A percentile compares a stretch with the other conserved stretches of the same genome.
These are phyloP conservation scores for Cytospora schulzeri DNA, from an alignment of 2,329 filamentous ascomycete genomes.

Conservation along the genomic window DNA sequence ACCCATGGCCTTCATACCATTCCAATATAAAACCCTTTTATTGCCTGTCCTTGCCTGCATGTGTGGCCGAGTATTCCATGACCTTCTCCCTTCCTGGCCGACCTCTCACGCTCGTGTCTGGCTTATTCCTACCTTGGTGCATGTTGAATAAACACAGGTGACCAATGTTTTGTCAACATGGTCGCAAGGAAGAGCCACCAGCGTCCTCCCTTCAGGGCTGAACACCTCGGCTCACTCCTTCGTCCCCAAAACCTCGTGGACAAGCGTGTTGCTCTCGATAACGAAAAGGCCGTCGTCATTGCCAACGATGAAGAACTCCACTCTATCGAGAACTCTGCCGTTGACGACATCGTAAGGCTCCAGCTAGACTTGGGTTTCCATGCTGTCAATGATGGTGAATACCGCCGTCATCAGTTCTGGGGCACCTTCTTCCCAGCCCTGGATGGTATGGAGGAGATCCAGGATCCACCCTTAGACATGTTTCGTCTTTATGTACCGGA, in stretches of 20 bases:
- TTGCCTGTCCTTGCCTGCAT: too few species aligned
- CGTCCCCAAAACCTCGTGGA: slow-evolving; percentile 67
- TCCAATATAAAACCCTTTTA: too few species aligned
- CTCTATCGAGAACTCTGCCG: slow-evolving; percentile 58
- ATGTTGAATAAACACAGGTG: too few species aligned
- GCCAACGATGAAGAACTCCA: slow-evolving; percentile 48
- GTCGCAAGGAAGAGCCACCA: slow-evolving; percentile 29
- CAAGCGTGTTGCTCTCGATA: slow-evolving; percentile 38
- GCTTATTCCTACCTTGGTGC: too few species aligned
- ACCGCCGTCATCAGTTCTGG: slow-evolving; percentile 43
- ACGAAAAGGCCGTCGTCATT: slow-evolving; percentile 41
- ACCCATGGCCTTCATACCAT: too few species aligned
- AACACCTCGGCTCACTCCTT: slow-evolving; percentile 74
- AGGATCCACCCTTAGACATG: slow-evolving; percentile 37
- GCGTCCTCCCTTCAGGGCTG: slow-evolving; percentile 67
- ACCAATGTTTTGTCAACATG: slow-evolving; percentile 13
- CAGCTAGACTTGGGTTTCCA: slow-evolving; percentile 61
- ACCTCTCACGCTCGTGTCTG: not conserved
- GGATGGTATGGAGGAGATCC: slow-evolving; percentile 44
- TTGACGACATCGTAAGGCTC: slow-evolving; percentile 59
- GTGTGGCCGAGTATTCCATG: too few species aligned
- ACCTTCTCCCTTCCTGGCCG: not conserved
- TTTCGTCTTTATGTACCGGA: slow-evolving; percentile 44
- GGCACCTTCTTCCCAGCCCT: slow-evolving; percentile 42
- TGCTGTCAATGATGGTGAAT: slow-evolving; percentile 64